Conservation (phyloP, 2,329 filamentous ascomycete genomes). For the Neoscytalidium dimidiatum region DNA sequence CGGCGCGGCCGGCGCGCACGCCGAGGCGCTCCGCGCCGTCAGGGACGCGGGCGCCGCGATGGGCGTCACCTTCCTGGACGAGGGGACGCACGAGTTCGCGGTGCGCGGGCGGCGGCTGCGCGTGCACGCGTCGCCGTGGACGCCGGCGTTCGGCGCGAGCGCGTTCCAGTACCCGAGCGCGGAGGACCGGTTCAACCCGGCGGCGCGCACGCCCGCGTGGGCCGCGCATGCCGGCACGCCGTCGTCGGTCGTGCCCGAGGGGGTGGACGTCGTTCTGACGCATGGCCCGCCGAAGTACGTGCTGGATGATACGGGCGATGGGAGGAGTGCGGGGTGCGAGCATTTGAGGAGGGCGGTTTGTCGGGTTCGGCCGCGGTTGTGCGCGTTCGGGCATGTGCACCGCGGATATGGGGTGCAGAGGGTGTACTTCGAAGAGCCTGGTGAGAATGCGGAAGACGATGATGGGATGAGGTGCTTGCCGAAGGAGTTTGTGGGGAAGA, state of each 20-base stretch:
- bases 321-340: slow-evolving; percentile 52
- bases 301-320: slow-evolving; percentile 45
- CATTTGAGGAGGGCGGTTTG: slow-evolving; percentile 54
- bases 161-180: slow-evolving; percentile 56
- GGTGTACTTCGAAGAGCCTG: slow-evolving; percentile 38
- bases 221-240: slow-evolving; percentile 16
- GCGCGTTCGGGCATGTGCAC: slow-evolving; percentile 67
- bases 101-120: slow-evolving; percentile 49
- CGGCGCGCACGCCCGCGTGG: slow-evolving; percentile 28
- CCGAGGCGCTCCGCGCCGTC: slow-evolving; percentile 18
- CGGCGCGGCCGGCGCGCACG: slow-evolving; percentile 27
- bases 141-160: slow-evolving; percentile 57
- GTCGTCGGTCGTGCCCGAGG: slow-evolving; percentile 34
- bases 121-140: slow-evolving; percentile 55
- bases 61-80: slow-evolving; percentile 57
- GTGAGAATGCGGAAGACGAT: not conserved
- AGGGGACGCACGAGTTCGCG: slow-evolving; percentile 51
- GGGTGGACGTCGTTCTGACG: slow-evolving; percentile 60
- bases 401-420: slow-evolving; percentile 46
- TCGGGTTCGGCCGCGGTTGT: slow-evolving; percentile 53
- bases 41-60: slow-evolving; percentile 26
- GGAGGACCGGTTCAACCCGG: slow-evolving; percentile 55
- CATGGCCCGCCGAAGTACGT: slow-evolving; percentile 59
- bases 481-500: slow-evolving; percentile 9
- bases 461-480: not conserved